Conservation (phyloP, 495 filamentous ascomycete genomes). For the Delitschia confertaspora region DNA sequence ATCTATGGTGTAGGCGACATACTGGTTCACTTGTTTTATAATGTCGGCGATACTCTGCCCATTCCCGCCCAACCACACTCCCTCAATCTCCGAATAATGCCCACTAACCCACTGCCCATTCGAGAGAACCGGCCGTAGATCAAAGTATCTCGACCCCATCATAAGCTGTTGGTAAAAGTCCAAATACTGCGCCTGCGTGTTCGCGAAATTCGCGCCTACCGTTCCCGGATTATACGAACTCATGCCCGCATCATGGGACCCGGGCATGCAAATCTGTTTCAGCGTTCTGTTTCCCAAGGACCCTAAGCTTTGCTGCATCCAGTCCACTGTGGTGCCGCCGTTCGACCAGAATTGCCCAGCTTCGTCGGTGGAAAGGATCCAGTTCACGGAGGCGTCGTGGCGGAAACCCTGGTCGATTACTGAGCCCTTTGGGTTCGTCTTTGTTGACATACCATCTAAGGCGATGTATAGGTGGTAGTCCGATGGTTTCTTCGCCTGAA, state of each 20-base stretch:
- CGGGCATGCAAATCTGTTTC: constrained; percentile 25
- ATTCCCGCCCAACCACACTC: constrained; percentile 23
- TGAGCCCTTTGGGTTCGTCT: constrained; percentile 12
- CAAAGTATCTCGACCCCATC: constrained; percentile 22
- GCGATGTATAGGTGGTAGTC: constrained; percentile 16
- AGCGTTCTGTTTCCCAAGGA: constrained; percentile 20
- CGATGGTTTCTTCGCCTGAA: constrained; percentile 11
- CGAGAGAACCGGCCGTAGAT: constrained; percentile 24
- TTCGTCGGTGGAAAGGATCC: constrained; percentile 23
- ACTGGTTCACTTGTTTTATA: constrained; percentile 23
- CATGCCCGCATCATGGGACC: constrained; percentile 28
- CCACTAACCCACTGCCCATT: constrained; percentile 24
- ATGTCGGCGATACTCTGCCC: constrained; percentile 23
- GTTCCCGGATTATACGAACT: constrained; percentile 13
- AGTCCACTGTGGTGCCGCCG: constrained; percentile 12
- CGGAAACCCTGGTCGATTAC: constrained; percentile 21
- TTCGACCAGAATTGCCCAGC: constrained; percentile 22
- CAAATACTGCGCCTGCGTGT: constrained; percentile 23
- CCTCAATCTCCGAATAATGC: constrained; percentile 24
- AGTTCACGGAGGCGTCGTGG: constrained; percentile 23
- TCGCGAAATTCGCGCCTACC: constrained; percentile 17
- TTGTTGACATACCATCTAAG: constrained; percentile 13
- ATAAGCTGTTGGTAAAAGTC: constrained; percentile 21
- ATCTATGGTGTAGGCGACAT: not conserved
- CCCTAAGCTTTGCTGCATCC: constrained; percentile 27